Evolutionary conservation across 495 filamentous ascomycete genomes (phyloP).

Genomic region (Annulohypoxylon bovei): DNA sequence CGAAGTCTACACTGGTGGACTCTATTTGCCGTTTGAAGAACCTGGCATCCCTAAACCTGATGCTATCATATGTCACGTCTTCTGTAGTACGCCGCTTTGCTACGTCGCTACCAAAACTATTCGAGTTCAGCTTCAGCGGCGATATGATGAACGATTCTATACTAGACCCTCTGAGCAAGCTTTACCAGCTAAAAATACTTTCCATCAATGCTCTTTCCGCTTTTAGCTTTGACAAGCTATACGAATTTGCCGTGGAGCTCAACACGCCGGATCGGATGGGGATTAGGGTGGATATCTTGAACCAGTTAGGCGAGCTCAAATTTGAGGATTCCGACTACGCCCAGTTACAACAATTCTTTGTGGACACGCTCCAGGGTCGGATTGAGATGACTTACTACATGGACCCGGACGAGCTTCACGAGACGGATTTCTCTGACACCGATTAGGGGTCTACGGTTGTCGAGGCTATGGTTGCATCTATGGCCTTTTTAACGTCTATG

Average conservation of each 20-base stretch:
- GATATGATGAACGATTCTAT: slow-evolving; percentile 64
- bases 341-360: slow-evolving; percentile 29
- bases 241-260: slow-evolving; percentile 58
- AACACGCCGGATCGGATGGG: slow-evolving; percentile 46
- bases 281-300: slow-evolving; percentile 43
- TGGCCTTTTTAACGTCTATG: no score
- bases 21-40: slow-evolving; percentile 56
- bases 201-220: slow-evolving; percentile 57
- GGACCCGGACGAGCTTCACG: slow-evolving; percentile 49
- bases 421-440: slow-evolving; percentile 46
- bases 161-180: slow-evolving; percentile 50
- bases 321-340: slow-evolving; percentile 37
- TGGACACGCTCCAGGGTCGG: slow-evolving; percentile 34
- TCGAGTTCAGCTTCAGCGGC: slow-evolving; percentile 66
- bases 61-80: slow-evolving; percentile 33
- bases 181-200: slow-evolving; percentile 56
- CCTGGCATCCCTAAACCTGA: slow-evolving; percentile 44
- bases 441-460: slow-evolving; percentile 12
- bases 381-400: slow-evolving; percentile 42
- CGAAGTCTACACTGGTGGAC: slow-evolving; percentile 55
- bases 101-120: slow-evolving; percentile 57
- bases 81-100: slow-evolving; percentile 32
- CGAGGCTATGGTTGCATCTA: not conserved
- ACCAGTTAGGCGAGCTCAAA: slow-evolving; percentile 37
- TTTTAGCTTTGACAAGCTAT: slow-evolving; percentile 58